These are phyloP conservation scores for Aspergillus sclerotioniger DNA, from an alignment of 495 filamentous ascomycete species.

Conservation along the genomic window DNA sequence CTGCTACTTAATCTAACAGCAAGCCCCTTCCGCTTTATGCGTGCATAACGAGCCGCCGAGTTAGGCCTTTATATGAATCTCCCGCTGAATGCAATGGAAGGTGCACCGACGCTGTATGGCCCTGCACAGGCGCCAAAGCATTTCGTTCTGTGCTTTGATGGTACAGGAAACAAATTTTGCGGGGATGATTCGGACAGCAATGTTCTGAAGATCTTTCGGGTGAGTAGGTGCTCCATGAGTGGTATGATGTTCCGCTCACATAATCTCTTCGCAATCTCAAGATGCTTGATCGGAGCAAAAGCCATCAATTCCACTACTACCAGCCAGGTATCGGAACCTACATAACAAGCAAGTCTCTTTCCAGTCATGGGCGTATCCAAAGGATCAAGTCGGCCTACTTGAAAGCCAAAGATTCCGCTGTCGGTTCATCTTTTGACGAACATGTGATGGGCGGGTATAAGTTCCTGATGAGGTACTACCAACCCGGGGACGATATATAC, in stretches of 20 bases:
- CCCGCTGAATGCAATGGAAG: constrained; percentile 16
- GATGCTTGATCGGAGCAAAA: constrained; percentile 57
- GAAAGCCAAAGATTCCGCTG: constrained; percentile 81
- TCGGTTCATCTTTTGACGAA: constrained; percentile 79
- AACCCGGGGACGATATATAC: constrained; percentile 67
- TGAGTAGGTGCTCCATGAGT: constrained; percentile 25
- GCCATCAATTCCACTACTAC: constrained; percentile 43
- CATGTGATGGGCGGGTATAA: constrained; percentile 79
- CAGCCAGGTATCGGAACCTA: constrained; percentile 83
- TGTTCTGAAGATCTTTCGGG: constrained; percentile 80
- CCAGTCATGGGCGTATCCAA: constrained; percentile 61
- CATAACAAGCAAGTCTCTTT: constrained; percentile 63
- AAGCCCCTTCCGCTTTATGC: background rate
- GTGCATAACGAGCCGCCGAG: background rate
- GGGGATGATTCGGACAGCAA: constrained; percentile 83
- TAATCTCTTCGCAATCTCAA: constrained; percentile 8
- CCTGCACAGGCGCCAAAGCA: constrained; percentile 38
- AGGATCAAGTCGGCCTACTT: constrained; percentile 71
- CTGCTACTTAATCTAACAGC: background rate
- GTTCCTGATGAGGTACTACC: constrained; percentile 80
- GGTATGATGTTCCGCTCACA: background rate
- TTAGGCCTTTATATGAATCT: background rate
- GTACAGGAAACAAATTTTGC: constrained; percentile 83
- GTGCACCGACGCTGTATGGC: constrained; percentile 12
- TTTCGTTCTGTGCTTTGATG: constrained; percentile 84